Evolutionary conservation across 2,329 filamentous ascomycete species (phyloP), one percentile per base, ranked within the genome.

Genomic region (Calonectria ilicicola): DNA sequence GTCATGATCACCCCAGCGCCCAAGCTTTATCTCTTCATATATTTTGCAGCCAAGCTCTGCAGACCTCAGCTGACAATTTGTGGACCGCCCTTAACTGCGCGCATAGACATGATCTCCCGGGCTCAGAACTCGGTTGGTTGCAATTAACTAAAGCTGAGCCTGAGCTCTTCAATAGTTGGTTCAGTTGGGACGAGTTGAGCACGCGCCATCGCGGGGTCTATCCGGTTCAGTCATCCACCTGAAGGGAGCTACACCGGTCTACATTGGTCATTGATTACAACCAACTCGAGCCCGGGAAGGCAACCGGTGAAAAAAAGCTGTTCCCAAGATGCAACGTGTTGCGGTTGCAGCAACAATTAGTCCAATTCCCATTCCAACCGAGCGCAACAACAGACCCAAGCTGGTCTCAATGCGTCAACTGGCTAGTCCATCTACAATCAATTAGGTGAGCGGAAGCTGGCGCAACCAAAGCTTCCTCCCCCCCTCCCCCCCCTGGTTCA

Each of bases 1-100:
- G 66, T 78, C 75, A 73, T 76, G 40, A n/a, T 42, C 60, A 68
- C 68, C 56, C 65, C 47, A 51, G 65, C 51, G 29, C 8, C 62
- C 44, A 44, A 21, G 65, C 40, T 69, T 51, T 51, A 60, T 60
- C 35, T 53, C n/a, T 67, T 64, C 51, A 69, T 73, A 47, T 68
- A 53, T 71, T 75, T 69, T 72, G 63, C 69, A 56, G 40, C 23
- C 58, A 74, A 46, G 38, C 56, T 12, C 65, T 64, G 69, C 69
- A 67, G 21, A 23, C 26, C 58, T 72, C 69, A 58, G 69, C 69
- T 72, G 65, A 67, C 44, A 65, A 38, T 67, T 53, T 53, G 58
- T 47, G 40, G 65, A 40, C 42, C 47, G 40, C 29, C 51, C 69
- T 63, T 17, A 27, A 35, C 32, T 65, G 46, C 64, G 38, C 66